Evolutionary conservation across 331 rosid genomes (phyloP), one percentile per base, ranked within the genome.

Genomic region (Arachis monticola): DNA sequence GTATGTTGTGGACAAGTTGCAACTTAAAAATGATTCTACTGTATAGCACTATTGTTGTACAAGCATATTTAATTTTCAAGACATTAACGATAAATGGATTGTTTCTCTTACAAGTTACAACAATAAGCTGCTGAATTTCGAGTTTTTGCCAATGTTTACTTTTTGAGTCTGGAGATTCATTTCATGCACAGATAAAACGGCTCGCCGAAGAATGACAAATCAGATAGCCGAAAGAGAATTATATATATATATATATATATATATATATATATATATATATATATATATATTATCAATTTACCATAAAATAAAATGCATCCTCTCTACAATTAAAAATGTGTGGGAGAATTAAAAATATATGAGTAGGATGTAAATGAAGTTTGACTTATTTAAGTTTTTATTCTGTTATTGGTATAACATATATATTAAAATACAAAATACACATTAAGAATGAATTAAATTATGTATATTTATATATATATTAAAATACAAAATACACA

Each of bases 1-100:
- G 62, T 63, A 32, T 69, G 67, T 45, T 69, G 63, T 31, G 75
- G 69, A 64, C 58, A 31, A 70, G 60, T 52, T 83, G 72, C 71
- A 70, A 44, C 42, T 75, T 73, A 55, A 50, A 51, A 41, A 60
- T 17, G 42, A 32, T 64, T 69, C 38, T 12, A 31, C 48, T 61
- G 63, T 67, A 5, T 45, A 45, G 48, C 10, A 45, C 48, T 6
- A 45, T 45, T 45, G 42, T 50, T 79, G 75, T 64, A 32, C 44
- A 5, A 27, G 14, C 60, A 11, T 32, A 41, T 27, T 32, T 35
- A 56, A 63, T 63, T 17, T 50, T 17, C 1, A 48, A 48, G 32
- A 53, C 3, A 58, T 5, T 7, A 38, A 32, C 52, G 45, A 53
- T 22, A 51, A 53, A 57, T 64, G 13, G 73, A 10, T 57, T 51